Conservation (phyloP, 1,139 yeast species). For the Yamadazyma siamensis region DNA sequence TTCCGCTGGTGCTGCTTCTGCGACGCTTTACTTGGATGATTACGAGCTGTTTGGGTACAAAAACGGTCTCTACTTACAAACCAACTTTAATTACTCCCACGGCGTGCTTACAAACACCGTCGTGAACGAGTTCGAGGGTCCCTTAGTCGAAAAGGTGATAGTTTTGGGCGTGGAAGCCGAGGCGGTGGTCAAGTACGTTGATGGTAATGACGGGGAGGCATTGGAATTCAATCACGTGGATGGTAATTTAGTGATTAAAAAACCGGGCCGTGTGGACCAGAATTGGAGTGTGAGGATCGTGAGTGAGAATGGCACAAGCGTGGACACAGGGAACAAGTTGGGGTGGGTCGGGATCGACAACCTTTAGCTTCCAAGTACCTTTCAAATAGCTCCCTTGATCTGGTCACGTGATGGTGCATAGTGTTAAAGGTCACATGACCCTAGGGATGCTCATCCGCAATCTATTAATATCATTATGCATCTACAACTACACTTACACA, state of each 20-base stretch:
- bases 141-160: constrained; percentile 55
- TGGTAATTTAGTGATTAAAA: constrained; percentile 38
- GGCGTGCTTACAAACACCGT: constrained; percentile 9
- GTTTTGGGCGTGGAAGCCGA: constrained; percentile 39
- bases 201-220: constrained; percentile 34
- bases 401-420: no score
- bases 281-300: neutral
- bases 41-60: constrained; percentile 68
- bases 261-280: constrained; percentile 34
- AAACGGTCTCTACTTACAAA: constrained; percentile 44
- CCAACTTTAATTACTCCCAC: constrained; percentile 27
- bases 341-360: no score
- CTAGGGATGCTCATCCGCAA: no score
- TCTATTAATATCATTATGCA: no score
- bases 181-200: constrained; percentile 1
- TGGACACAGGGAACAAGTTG: no score
- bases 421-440: no score
- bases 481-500: no score
- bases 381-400: no score
- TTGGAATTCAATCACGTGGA: constrained; percentile 6
- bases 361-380: no score
- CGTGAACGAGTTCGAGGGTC: constrained; percentile 12
- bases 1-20: constrained; percentile 46
- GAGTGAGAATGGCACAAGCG: no score
- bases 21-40: constrained; percentile 72